Evolutionary conservation across 208 protist species (phyloP).

Genomic region (Leishmania major): DNA sequence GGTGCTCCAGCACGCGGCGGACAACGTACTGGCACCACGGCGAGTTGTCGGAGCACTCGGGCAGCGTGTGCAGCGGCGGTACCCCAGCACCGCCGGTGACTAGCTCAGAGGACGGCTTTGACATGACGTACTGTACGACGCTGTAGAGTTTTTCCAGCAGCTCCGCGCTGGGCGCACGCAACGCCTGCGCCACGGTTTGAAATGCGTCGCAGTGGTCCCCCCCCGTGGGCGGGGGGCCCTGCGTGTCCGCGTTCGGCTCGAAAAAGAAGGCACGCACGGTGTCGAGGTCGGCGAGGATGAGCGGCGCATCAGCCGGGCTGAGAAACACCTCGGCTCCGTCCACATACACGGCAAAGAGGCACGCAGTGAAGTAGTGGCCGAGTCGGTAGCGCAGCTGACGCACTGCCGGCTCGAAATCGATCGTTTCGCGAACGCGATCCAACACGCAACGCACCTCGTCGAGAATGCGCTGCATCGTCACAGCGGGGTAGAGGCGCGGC

Average conservation of each 20-base stretch:
- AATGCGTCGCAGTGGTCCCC: background rate
- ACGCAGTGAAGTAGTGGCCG: slow-evolving; percentile 42
- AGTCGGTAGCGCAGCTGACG: slow-evolving; percentile 34
- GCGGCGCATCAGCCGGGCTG: slow-evolving; percentile 36
- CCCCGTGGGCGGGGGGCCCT: background rate
- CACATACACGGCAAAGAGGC: slow-evolving; percentile 46
- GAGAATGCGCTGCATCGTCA: slow-evolving; percentile 32
- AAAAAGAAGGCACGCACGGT: slow-evolving; percentile 37
- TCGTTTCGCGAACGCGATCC: slow-evolving; percentile 5
- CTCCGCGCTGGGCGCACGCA: slow-evolving; percentile 15
- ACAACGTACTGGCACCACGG: slow-evolving; percentile 76
- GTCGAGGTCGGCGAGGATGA: slow-evolving; percentile 47
- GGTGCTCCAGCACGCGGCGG: slow-evolving; percentile 52
- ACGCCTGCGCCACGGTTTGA: slow-evolving; percentile 4
- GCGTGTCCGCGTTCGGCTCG: background rate
- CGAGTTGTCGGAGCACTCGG: slow-evolving; percentile 44
- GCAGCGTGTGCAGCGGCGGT: slow-evolving; percentile 51
- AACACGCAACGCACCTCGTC: slow-evolving; percentile 10
- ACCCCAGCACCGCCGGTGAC: slow-evolving; percentile 52
- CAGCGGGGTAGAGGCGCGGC: slow-evolving; percentile 25
- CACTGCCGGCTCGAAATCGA: slow-evolving; percentile 23
- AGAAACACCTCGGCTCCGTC: slow-evolving; percentile 48
- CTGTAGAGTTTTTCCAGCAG: slow-evolving; percentile 47
- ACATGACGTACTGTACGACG: slow-evolving; percentile 64
- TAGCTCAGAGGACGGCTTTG: slow-evolving; percentile 47